A percentile compares a stretch with the other conserved stretches of the same genome.
Conservation (phyloP, 1,284 basidiomycete species). For the Ustilago hordei region DNA sequence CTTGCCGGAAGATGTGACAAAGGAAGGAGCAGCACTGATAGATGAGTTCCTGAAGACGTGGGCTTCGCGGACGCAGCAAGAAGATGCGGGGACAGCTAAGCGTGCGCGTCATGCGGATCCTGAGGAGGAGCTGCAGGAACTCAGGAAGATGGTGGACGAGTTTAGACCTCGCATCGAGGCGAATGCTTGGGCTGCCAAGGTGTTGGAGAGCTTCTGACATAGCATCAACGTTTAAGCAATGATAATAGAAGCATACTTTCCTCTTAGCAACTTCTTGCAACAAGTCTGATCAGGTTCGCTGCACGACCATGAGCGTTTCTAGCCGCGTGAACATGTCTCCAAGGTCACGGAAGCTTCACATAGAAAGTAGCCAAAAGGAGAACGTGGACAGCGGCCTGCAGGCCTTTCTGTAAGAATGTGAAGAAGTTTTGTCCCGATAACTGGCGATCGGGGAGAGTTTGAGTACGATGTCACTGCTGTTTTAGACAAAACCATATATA, state of each 20-base stretch:
- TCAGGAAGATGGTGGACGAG: constrained; percentile 77
- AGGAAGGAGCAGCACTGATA: constrained; percentile 83
- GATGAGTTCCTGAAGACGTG: constrained; percentile 84
- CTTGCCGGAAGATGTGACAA: constrained; percentile 74
- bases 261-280: not conserved
- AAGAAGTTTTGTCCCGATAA: too few relatives aligned
- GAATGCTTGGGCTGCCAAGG: constrained; percentile 81
- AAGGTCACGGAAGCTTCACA: not conserved
- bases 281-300: not conserved
- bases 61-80: constrained; percentile 70
- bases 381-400: constrained; percentile 11
- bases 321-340: not conserved
- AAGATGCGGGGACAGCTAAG: constrained; percentile 16
- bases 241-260: not conserved
- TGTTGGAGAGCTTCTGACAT: constrained; percentile 72
- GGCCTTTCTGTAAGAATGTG: not conserved
- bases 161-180: constrained; percentile 78
- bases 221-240: not conserved
- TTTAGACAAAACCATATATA: too few relatives aligned
- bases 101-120: constrained; percentile 66
- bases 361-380: not conserved
- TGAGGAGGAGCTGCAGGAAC: constrained; percentile 76
- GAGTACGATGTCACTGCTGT: too few relatives aligned
- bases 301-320: not conserved
- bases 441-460: too few relatives aligned